phyloP scores from a whole-genome alignment of 441 rosid species.

The Populus hybrid region DNA sequence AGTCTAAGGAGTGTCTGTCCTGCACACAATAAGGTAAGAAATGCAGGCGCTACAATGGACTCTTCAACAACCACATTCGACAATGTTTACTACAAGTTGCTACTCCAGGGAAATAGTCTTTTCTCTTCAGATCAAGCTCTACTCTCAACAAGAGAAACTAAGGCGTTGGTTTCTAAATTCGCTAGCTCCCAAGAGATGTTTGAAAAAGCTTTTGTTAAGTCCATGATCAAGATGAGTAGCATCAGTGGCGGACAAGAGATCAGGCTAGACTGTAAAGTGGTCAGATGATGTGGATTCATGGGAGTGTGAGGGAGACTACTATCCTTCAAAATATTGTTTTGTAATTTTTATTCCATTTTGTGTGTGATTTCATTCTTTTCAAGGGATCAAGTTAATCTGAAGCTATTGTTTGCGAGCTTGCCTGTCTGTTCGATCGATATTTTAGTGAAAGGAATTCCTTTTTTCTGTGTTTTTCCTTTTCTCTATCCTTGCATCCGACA shows the following conservation, averaged over 20 bases:
- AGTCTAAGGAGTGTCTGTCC: constrained; percentile 44
- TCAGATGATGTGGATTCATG: not conserved
- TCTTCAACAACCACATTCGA: constrained; percentile 44
- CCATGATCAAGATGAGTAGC: constrained; percentile 46
- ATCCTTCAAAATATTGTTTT: not conserved
- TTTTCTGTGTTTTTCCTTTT: not conserved
- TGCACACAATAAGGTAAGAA: constrained; percentile 31
- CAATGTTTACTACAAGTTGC: constrained; percentile 43
- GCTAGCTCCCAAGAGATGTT: constrained; percentile 35
- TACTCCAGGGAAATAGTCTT: constrained; percentile 39
- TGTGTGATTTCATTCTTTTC: not conserved
- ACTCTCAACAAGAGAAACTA: constrained; percentile 32
- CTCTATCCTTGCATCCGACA: not conserved
- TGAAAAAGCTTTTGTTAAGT: constrained; percentile 34
- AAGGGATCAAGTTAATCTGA: not conserved
- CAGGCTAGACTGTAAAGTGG: constrained; percentile 34
- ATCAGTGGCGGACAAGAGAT: constrained; percentile 34
- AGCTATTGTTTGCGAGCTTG: not conserved
- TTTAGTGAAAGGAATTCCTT: not conserved
- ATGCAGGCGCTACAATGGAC: constrained; percentile 41
- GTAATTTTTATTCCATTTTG: not conserved
- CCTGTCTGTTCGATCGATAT: not conserved
- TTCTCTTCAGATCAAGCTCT: constrained; percentile 58
- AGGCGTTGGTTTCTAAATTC: constrained; percentile 33
- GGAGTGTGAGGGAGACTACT: not conserved